A percentile compares a stretch with the other conserved stretches of the same genome.
phyloP scores from a whole-genome alignment of 495 filamentous ascomycete species.

The Neurospora tetrasperma region DNA sequence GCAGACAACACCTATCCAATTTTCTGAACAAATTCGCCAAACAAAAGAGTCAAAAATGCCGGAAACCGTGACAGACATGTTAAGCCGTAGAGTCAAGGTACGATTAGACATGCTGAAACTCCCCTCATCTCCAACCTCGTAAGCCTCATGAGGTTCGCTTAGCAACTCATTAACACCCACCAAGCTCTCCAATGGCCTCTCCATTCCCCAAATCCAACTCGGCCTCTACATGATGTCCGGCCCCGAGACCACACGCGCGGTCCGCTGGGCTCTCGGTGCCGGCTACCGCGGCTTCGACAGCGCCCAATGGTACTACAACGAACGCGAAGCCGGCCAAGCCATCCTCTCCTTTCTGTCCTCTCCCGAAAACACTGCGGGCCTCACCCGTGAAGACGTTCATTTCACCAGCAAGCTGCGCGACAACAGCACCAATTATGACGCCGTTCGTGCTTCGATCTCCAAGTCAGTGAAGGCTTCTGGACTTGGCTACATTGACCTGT shows the following conservation, averaged over 20 bases:
- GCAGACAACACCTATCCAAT: neutral
- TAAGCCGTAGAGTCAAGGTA: slow-evolving; percentile 3
- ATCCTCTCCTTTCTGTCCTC: slow-evolving; percentile 41
- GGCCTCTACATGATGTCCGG: slow-evolving; percentile 55
- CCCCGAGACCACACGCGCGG: slow-evolving; percentile 34
- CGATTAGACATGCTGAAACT: neutral
- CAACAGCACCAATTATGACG: slow-evolving; percentile 45
- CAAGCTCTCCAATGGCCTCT: slow-evolving; percentile 46
- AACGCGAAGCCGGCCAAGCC: slow-evolving; percentile 46
- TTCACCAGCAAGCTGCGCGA: slow-evolving; percentile 57
- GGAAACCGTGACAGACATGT: slow-evolving; percentile 1
- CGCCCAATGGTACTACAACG: slow-evolving; percentile 57
- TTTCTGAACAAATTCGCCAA: neutral
- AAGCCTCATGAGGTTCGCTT: neutral
- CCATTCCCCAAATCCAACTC: slow-evolving; percentile 56
- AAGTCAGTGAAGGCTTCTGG: slow-evolving; percentile 43
- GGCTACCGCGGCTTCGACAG: slow-evolving; percentile 45
- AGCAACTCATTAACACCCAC: neutral
- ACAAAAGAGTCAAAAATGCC: neutral
- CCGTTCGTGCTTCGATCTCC: slow-evolving; percentile 45
- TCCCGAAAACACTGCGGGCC: slow-evolving; percentile 25
- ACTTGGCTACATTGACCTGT: slow-evolving; percentile 61
- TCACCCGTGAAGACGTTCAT: slow-evolving; percentile 50
- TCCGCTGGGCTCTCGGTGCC: slow-evolving; percentile 40
- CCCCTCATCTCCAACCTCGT: neutral